Conservation (phyloP, 2,329 filamentous ascomycete genomes). For the Phyllosticta citribraziliensis region DNA sequence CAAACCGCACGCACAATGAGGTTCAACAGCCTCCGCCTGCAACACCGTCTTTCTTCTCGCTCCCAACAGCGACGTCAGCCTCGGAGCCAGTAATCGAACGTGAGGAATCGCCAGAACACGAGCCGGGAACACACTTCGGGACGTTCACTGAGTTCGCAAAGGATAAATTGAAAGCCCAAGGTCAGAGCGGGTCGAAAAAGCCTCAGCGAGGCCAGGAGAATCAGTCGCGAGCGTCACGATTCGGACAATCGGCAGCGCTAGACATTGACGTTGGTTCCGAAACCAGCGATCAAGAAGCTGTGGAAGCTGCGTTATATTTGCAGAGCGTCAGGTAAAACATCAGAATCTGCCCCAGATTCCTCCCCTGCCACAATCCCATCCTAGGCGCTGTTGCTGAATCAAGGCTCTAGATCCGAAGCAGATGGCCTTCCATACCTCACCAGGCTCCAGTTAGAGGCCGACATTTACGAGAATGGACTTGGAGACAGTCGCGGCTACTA, state of each 20-base stretch:
- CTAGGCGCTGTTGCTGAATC: background rate
- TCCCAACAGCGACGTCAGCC: background rate
- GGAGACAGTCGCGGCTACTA: constrained; percentile 57
- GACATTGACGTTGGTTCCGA: background rate
- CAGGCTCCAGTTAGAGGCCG: constrained; percentile 12
- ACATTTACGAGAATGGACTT: constrained; percentile 39
- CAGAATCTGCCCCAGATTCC: background rate
- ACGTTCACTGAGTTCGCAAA: background rate
- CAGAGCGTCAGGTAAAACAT: background rate
- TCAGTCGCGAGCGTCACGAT: background rate
- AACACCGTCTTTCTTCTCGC: background rate
- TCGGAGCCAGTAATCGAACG: background rate
- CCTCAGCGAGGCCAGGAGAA: background rate
- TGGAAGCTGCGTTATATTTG: background rate
- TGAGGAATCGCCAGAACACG: background rate
- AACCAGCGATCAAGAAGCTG: background rate
- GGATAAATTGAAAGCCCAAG: background rate
- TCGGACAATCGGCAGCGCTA: background rate
- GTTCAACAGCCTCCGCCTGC: background rate
- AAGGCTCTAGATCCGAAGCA: constrained; percentile 57
- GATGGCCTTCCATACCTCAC: constrained; percentile 61
- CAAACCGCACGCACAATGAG: background rate
- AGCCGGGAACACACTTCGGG: background rate
- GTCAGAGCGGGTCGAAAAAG: background rate
- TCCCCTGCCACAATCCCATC: background rate